A percentile compares a stretch with the other conserved stretches of the same genome.
Conservation (phyloP, 208 protist genomes). For the Crithidia mellificae region DNA sequence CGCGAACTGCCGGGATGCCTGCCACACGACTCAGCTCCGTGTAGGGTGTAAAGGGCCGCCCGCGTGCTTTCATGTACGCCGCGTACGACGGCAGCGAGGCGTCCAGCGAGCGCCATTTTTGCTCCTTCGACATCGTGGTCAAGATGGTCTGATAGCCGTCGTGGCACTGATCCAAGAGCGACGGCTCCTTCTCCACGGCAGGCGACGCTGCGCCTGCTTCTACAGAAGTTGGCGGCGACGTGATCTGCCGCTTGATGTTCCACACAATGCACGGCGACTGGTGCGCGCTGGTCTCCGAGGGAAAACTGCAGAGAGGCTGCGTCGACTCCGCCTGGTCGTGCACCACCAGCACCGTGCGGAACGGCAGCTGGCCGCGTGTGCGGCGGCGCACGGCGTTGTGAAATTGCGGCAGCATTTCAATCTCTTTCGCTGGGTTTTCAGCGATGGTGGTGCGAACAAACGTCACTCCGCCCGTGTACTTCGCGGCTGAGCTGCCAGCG, state of each 20-base stretch:
- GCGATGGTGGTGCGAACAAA: conserved; percentile 80
- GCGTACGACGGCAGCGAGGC: conserved; percentile 30
- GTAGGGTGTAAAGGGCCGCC: conserved; percentile 43
- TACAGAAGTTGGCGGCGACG: background rate
- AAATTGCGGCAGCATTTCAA: conserved; percentile 60
- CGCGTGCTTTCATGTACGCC: conserved; percentile 18
- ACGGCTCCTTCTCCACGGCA: conserved; percentile 10
- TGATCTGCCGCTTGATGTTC: conserved; percentile 37
- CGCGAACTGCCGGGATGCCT: conserved; percentile 70
- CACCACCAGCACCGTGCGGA: conserved; percentile 74
- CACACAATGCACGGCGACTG: conserved; percentile 49
- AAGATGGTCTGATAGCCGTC: conserved; percentile 71
- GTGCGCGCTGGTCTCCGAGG: conserved; percentile 16
- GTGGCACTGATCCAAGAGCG: conserved; percentile 74
- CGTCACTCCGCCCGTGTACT: conserved; percentile 39
- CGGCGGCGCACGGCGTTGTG: conserved; percentile 49
- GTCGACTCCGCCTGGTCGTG: conserved; percentile 70
- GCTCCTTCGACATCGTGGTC: conserved; percentile 60
- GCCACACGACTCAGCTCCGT: conserved; percentile 55
- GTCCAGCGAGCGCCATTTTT: conserved; percentile 45
- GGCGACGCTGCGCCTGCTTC: background rate
- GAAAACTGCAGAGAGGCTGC: conserved; percentile 44
- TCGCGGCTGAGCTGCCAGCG: too few relatives aligned
- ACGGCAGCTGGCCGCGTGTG: conserved; percentile 47
- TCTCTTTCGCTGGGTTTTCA: conserved; percentile 62